phyloP scores from a whole-genome alignment of 2,329 filamentous ascomycete species.

The Capronia americana region DNA sequence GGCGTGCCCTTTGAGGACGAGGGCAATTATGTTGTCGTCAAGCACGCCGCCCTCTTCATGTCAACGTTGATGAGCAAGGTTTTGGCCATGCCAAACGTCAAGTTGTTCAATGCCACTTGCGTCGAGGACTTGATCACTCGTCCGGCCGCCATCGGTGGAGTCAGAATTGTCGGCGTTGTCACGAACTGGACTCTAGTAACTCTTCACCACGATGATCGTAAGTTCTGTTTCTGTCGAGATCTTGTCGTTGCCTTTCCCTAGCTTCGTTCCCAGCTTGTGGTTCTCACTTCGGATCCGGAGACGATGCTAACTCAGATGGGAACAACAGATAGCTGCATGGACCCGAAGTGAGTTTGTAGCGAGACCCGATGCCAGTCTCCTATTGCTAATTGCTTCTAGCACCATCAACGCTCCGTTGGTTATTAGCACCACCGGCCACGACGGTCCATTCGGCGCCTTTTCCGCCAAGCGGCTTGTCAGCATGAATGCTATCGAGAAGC shows the following conservation, averaged over 20 bases:
- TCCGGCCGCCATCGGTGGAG: constrained; percentile 57
- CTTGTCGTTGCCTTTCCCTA: neutral
- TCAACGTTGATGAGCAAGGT: constrained; percentile 85
- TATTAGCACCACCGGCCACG: constrained; percentile 89
- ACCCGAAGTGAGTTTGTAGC: constrained; percentile 63
- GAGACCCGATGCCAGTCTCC: neutral
- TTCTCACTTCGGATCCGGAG: neutral
- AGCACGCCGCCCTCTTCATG: constrained; percentile 92
- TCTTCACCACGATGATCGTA: constrained; percentile 79
- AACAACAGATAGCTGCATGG: constrained; percentile 78
- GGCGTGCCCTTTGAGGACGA: constrained; percentile 89
- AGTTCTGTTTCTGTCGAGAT: neutral
- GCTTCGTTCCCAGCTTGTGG: neutral
- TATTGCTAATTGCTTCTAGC: constrained; percentile 50
- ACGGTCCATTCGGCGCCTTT: constrained; percentile 90
- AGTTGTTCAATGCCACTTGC: constrained; percentile 93
- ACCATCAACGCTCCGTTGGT: constrained; percentile 91
- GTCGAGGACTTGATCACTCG: constrained; percentile 94
- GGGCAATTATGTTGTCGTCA: constrained; percentile 86
- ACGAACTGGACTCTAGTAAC: constrained; percentile 95
- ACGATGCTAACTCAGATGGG: neutral
- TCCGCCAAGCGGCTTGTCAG: constrained; percentile 87
- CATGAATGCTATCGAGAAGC: constrained; percentile 81
- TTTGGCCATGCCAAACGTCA: constrained; percentile 84
- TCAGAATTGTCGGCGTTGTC: constrained; percentile 85